phyloP scores from a whole-genome alignment of 257 asterid genomes.

The Solanum sejunctum region DNA sequence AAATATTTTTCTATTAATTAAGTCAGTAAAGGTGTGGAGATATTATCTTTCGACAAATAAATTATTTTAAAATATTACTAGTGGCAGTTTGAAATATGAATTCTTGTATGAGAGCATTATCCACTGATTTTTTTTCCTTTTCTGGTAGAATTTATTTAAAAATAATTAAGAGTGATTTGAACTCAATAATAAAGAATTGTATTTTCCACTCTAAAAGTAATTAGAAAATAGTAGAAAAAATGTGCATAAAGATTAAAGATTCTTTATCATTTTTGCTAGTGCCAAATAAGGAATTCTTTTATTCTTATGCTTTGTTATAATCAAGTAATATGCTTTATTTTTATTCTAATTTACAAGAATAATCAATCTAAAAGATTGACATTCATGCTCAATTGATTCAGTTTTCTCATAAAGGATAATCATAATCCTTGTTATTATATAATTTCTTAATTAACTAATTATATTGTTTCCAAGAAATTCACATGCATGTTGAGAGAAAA shows the following conservation, averaged over 20 bases:
- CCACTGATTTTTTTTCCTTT: not conserved
- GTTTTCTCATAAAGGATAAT: not conserved
- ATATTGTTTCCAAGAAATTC: not conserved
- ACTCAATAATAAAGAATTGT: not conserved
- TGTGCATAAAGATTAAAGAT: not conserved
- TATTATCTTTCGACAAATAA: not conserved
- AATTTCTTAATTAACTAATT: not conserved
- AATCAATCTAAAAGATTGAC: not conserved
- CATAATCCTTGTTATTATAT: not conserved
- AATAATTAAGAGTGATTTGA: not conserved
- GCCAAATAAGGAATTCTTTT: not conserved
- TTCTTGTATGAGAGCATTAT: not conserved
- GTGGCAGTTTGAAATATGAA: not conserved
- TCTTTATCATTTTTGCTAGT: not conserved
- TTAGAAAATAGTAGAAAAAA: not conserved
- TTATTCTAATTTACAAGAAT: not conserved
- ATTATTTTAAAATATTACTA: not conserved
- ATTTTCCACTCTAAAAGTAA: not conserved
- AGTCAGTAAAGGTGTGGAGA: not conserved
- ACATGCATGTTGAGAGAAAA: not conserved
- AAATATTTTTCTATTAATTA: not conserved
- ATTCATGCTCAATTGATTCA: not conserved
- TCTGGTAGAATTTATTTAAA: not conserved
- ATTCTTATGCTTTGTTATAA: not conserved
- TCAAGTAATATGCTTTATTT: not conserved